Conservation (phyloP, 2,329 filamentous ascomycete genomes). For the Fusarium sp. region DNA sequence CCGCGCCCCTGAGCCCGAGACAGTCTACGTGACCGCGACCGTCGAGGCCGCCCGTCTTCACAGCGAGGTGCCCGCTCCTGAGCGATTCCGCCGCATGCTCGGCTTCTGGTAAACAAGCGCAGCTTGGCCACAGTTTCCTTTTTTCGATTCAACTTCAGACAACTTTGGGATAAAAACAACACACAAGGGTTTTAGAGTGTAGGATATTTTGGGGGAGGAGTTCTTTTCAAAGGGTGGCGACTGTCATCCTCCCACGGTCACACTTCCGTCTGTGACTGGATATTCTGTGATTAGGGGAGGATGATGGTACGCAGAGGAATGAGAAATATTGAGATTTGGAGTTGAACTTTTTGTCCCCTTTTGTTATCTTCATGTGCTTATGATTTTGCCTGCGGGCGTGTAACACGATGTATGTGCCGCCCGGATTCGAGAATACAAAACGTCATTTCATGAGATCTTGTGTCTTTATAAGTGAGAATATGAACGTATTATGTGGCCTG, state of each 20-base stretch:
- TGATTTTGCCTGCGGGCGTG: conserved; percentile 26
- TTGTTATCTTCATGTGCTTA: conserved; percentile 34
- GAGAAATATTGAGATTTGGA: conserved; percentile 26
- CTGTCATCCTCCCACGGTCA: neutral
- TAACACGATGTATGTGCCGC: conserved; percentile 13
- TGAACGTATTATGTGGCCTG: neutral
- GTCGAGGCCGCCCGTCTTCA: conserved; percentile 21
- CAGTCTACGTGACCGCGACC: conserved; percentile 38
- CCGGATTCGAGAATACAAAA: conserved; percentile 22
- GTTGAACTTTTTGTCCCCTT: conserved; percentile 26
- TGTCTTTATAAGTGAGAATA: neutral
- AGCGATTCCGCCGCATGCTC: conserved; percentile 34
- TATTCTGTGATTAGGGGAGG: neutral
- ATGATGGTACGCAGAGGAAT: neutral
- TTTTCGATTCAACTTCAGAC: conserved; percentile 8
- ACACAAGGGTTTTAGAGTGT: neutral
- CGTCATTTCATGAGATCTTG: neutral
- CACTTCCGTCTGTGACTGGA: conserved; percentile 23
- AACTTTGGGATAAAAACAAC: neutral
- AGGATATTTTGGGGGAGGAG: neutral
- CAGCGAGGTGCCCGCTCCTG: conserved; percentile 10
- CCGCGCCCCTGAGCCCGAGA: conserved; percentile 31
- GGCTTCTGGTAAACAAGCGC: conserved; percentile 22
- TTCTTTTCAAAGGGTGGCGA: conserved; percentile 6
- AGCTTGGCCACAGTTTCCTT: neutral